phyloP scores from a whole-genome alignment of 176 grass and related monocot genomes.

The Pontederia crassipes region DNA sequence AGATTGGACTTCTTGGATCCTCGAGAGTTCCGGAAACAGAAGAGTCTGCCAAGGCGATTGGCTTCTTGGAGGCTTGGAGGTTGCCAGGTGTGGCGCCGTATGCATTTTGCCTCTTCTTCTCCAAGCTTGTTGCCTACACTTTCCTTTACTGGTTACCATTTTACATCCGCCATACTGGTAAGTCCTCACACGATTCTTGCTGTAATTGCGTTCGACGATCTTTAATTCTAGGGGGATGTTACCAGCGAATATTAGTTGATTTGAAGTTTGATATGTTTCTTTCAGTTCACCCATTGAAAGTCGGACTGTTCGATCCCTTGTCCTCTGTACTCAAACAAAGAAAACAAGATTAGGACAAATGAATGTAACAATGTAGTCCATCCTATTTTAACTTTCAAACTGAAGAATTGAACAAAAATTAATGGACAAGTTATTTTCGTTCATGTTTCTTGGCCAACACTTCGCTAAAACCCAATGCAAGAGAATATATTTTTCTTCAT shows the following conservation, averaged over 20 bases:
- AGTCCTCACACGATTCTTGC: constrained; percentile 1
- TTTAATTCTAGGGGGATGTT: not conserved
- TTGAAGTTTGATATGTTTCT: not conserved
- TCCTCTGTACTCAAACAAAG: no score
- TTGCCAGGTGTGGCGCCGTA: constrained; percentile 54
- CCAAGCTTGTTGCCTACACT: constrained; percentile 90
- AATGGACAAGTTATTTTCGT: no score
- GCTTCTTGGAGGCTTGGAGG: constrained; percentile 93
- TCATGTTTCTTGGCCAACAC: no score
- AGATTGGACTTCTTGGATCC: constrained; percentile 29
- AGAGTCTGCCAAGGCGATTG: constrained; percentile 43
- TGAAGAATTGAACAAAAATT: no score
- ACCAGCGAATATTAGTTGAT: not conserved
- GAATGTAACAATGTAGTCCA: no score
- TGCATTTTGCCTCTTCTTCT: constrained; percentile 97
- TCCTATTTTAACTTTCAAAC: no score
- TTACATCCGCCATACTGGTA: constrained; percentile 86
- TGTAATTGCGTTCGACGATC: not conserved
- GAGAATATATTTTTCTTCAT: no score
- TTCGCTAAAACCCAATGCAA: no score
- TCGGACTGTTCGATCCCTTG: no score
- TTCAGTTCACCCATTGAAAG: no score
- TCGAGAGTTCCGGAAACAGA: constrained; percentile 19
- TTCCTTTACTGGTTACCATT: constrained; percentile 96
- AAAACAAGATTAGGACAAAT: no score